A percentile compares a stretch with the other conserved stretches of the same genome.
phyloP scores from a whole-genome alignment of 1,284 basidiomycete species.

The Sanghuangporus sanghuang region DNA sequence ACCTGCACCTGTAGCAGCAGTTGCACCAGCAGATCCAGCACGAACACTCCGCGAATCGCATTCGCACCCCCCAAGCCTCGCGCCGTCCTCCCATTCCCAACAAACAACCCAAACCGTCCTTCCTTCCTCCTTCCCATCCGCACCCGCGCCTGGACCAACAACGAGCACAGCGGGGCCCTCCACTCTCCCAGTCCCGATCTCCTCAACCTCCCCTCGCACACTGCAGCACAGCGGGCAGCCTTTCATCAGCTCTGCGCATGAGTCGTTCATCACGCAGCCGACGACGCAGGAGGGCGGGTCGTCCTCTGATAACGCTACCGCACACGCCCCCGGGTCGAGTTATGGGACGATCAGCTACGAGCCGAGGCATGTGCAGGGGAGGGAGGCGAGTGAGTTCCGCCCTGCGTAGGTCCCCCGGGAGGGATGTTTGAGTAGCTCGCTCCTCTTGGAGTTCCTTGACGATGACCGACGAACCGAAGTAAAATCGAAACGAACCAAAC shows the following conservation, averaged over 20 bases:
- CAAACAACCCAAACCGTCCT: not conserved
- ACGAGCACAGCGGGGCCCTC: not conserved
- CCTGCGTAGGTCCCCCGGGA: constrained; percentile 5
- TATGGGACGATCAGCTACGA: constrained; percentile 9
- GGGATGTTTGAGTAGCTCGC: too few relatives aligned
- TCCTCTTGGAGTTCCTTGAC: not conserved
- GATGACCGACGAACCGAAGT: not conserved
- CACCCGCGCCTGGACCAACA: not conserved
- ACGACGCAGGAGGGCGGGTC: constrained; percentile 7
- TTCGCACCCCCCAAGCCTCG: not conserved
- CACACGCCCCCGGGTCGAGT: not conserved
- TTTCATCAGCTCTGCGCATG: constrained; percentile 15
- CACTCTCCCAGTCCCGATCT: constrained; percentile 4
- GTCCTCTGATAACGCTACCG: not conserved
- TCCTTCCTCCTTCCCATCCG: not conserved
- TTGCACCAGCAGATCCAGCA: not conserved
- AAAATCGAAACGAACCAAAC: not conserved
- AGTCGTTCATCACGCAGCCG: constrained; percentile 12
- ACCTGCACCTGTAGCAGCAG: not conserved
- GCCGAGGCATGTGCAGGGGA: not conserved
- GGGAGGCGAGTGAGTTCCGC: not conserved
- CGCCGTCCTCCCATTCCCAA: constrained; percentile 2
- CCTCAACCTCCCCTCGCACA: not conserved
- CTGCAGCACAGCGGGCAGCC: not conserved
- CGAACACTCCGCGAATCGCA: not conserved